Evolutionary conservation across 192 early-diverging fungal species (phyloP).

Genomic region (Obelidium mucronatum): DNA sequence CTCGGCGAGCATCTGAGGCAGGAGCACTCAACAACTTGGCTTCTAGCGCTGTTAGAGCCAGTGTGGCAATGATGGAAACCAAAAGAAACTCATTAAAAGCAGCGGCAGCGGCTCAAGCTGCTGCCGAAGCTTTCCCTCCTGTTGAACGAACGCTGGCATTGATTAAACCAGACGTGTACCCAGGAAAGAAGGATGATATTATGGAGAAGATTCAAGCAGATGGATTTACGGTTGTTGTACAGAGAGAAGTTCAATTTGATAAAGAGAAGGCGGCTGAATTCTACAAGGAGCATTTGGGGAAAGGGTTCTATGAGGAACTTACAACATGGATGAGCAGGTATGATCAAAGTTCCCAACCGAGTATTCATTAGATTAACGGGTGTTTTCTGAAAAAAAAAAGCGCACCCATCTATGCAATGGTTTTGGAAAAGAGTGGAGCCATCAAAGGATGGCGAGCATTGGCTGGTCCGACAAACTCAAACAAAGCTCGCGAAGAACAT

Average conservation of each 20-base stretch:
- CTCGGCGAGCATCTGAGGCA: slow-evolving; percentile 4
- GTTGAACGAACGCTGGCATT: slow-evolving; percentile 54
- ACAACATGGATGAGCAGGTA: slow-evolving; percentile 49
- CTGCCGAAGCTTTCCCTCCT: not conserved
- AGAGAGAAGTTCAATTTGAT: slow-evolving; percentile 41
- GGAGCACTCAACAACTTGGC: slow-evolving; percentile 3
- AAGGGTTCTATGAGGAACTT: slow-evolving; percentile 48
- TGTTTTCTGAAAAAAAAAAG: slow-evolving; percentile 28
- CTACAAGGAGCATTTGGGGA: slow-evolving; percentile 55
- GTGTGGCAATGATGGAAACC: slow-evolving; percentile 2
- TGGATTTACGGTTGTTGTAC: slow-evolving; percentile 40
- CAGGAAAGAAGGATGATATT: slow-evolving; percentile 54
- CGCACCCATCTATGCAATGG: slow-evolving; percentile 63
- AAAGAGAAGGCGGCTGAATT: slow-evolving; percentile 51
- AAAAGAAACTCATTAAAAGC: slow-evolving; percentile 3
- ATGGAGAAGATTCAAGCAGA: slow-evolving; percentile 34
- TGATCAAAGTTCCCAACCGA: not conserved
- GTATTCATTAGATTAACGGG: not conserved
- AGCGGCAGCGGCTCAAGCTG: not conserved
- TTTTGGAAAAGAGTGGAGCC: slow-evolving; percentile 60
- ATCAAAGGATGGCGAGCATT: slow-evolving; percentile 63
- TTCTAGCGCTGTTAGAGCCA: slow-evolving; percentile 7
- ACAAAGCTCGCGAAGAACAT: slow-evolving; percentile 61
- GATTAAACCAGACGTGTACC: slow-evolving; percentile 64
- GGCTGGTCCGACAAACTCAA: slow-evolving; percentile 64